These are phyloP conservation scores for Linnemannia exigua DNA, from an alignment of 192 early-diverging fungal species.

Conservation along the genomic window DNA sequence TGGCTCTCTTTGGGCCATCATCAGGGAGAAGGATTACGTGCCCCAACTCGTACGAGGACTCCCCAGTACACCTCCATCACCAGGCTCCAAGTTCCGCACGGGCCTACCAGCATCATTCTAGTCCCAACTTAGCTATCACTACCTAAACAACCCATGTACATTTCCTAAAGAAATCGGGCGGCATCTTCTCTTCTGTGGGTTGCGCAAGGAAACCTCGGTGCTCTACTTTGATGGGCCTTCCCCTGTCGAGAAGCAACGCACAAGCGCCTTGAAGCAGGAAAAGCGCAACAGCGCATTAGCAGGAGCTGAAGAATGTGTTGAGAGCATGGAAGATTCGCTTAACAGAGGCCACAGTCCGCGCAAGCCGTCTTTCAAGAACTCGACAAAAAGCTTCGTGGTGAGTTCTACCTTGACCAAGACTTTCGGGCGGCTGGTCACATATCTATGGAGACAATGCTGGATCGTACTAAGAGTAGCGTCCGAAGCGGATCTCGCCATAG, in stretches of 20 bases:
- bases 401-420: neutral
- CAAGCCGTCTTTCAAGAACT: conserved; percentile 1
- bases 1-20: neutral
- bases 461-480: neutral
- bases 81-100: neutral
- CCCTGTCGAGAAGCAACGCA: conserved; percentile 10
- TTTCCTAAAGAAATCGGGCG: neutral
- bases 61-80: neutral
- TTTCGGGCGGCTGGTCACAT: neutral
- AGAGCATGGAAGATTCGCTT: neutral
- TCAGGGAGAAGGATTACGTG: neutral
- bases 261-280: neutral
- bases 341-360: neutral
- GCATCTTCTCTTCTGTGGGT: neutral
- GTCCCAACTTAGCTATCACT: neutral
- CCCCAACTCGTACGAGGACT: neutral
- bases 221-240: conserved; percentile 15
- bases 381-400: neutral
- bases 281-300: neutral
- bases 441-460: conserved; percentile 1
- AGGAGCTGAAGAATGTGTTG: neutral
- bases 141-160: neutral
- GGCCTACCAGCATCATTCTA: neutral
- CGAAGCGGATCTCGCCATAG: conserved; percentile 10
- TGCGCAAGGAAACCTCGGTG: conserved; percentile 11